Conservation (phyloP, 1,139 yeast species). For the Taphrina communis region DNA sequence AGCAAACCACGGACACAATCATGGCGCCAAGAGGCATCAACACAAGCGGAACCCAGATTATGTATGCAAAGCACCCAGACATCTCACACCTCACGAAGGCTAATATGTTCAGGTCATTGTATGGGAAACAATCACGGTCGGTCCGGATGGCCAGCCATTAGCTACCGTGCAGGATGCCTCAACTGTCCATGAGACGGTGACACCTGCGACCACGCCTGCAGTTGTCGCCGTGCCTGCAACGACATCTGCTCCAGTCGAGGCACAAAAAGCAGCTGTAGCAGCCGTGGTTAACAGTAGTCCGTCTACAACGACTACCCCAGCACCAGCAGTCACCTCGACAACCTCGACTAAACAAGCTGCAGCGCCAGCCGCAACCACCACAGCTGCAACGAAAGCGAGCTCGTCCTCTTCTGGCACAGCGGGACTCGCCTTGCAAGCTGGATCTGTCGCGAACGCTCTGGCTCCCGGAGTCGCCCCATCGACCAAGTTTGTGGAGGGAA, state of each 20-base stretch:
- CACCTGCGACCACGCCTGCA: slow-evolving; percentile 48
- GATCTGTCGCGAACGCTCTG: slow-evolving; percentile 22
- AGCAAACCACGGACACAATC: slow-evolving; percentile 31
- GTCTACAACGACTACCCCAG: slow-evolving; percentile 10
- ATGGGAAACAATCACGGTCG: slow-evolving; percentile 32
- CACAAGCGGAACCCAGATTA: slow-evolving; percentile 26
- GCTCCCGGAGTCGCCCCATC: slow-evolving; percentile 54
- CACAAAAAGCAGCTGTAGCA: neutral
- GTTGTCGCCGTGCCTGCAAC: slow-evolving; percentile 56
- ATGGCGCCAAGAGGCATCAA: slow-evolving; percentile 24
- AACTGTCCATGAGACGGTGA: slow-evolving; percentile 19
- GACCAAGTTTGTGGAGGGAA: slow-evolving; percentile 77
- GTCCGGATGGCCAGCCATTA: slow-evolving; percentile 20
- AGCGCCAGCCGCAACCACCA: neutral
- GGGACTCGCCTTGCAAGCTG: slow-evolving; percentile 17
- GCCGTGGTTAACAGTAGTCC: neutral
- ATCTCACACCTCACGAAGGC: neutral
- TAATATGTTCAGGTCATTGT: slow-evolving; percentile 29
- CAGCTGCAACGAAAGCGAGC: neutral
- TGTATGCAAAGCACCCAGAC: slow-evolving; percentile 15
- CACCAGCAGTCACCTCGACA: slow-evolving; percentile 3
- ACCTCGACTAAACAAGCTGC: slow-evolving; percentile 5
- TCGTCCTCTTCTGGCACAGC: slow-evolving; percentile 8
- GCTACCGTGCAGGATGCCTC: slow-evolving; percentile 15
- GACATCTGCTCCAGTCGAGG: neutral